Evolutionary conservation across 345 rosid genomes (phyloP), one percentile per base, ranked within the genome.

Genomic region (Populus tremula): DNA sequence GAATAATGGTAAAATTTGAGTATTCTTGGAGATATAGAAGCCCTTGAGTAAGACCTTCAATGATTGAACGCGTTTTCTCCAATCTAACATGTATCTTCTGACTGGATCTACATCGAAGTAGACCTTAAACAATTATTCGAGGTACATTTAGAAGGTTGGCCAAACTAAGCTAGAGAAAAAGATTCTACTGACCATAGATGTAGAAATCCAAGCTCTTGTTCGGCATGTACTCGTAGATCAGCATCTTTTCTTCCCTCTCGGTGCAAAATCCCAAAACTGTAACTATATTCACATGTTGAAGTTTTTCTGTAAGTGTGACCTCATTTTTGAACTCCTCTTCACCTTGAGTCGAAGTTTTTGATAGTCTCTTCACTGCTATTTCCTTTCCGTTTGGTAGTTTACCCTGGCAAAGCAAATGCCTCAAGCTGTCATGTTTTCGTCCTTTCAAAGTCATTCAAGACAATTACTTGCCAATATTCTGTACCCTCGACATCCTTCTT

Each of bases 11-110:
- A 49, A 83, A 70, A 72, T 86, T 86, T 0, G 89, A 88, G 83
- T 86, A 88, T 59, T 88, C 89, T 71, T 88, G 88, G 23, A 86
- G 89, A 72, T 86, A 88, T 0, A 86, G 54, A 43, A 88, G 87
- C n/a, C 89, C 91, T 77, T 88, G 87, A 25, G 83, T 80, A 18
- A 88, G 59, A 38, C 89, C 88, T 80, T 85, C 87, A 62, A 85
- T 85, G 43, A 86, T 88, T 33, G 18, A n/a, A 82, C 81, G 0
- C 87, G 78, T 70, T 64, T 84, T 14, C 21, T 65, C 89, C 87
- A 85, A 56, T 86, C 85, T 67, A 86, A 72, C 0, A 6, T 17
- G 18, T 39, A n/a, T 29, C 69, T 29, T 41, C 77, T 82, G 0
- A 29, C 35, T 0, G 81, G 82, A 33, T 87, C 90, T 87, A 70